Evolutionary conservation across 2,329 filamentous ascomycete genomes (phyloP).

Genomic region (Annulohypoxylon truncatum): DNA sequence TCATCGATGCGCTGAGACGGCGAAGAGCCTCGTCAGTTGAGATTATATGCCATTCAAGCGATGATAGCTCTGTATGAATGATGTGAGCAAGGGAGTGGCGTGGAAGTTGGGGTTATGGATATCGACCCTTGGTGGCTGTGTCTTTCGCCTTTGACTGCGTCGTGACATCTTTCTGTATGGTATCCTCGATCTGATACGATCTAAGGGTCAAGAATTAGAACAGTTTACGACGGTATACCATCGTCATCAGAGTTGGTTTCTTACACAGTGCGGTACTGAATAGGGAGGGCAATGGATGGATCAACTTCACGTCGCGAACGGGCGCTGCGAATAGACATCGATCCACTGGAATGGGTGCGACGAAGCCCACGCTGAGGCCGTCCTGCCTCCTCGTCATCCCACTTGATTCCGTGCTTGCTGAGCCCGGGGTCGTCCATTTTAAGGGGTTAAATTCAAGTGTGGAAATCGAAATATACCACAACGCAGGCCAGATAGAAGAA

Average conservation of each 20-base stretch:
- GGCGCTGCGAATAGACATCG: slow-evolving; percentile 56
- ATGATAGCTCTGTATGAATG: slow-evolving; percentile 62
- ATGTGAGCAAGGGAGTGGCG: slow-evolving; percentile 33
- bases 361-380: slow-evolving; percentile 42
- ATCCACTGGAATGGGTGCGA: slow-evolving; percentile 51
- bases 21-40: slow-evolving; percentile 67
- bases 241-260: slow-evolving; percentile 28
- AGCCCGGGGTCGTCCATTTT: slow-evolving; percentile 46
- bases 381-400: slow-evolving; percentile 53
- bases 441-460: not conserved
- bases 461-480: not conserved
- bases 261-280: slow-evolving; percentile 67
- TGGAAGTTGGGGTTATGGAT: not conserved
- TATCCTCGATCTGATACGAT: slow-evolving; percentile 68
- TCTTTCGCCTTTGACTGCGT: slow-evolving; percentile 57
- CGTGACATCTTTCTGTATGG: slow-evolving; percentile 58
- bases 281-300: slow-evolving; percentile 59
- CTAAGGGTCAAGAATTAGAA: slow-evolving; percentile 44
- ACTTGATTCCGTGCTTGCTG: slow-evolving; percentile 49
- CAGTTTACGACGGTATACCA: not conserved
- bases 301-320: slow-evolving; percentile 55
- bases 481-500: not conserved
- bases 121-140: slow-evolving; percentile 53
- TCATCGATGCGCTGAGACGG: slow-evolving; percentile 67
- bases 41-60: slow-evolving; percentile 76